Evolutionary conservation across 2,329 filamentous ascomycete species (phyloP).

Genomic region (Verticillium zaregamsianum): DNA sequence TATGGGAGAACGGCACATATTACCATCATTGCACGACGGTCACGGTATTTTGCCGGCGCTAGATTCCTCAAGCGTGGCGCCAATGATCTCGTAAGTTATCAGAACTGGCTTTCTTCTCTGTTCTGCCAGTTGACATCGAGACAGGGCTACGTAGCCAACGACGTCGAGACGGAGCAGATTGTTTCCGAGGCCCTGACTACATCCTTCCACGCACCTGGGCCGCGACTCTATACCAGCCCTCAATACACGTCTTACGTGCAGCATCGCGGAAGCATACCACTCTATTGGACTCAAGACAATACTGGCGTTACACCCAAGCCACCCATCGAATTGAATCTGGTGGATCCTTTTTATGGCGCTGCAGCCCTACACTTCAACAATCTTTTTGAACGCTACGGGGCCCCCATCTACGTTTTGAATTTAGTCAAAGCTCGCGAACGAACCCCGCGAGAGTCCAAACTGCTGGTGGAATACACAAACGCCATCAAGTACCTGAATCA

Average conservation of each 20-base stretch:
- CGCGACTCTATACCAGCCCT: slow-evolving; percentile 79
- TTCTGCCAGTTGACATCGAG: neutral
- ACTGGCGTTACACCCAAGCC: slow-evolving; percentile 95
- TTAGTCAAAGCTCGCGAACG: slow-evolving; percentile 86
- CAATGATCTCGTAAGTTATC: slow-evolving; percentile 64
- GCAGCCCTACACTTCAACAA: slow-evolving; percentile 94
- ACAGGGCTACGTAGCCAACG: slow-evolving; percentile 88
- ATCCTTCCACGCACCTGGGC: slow-evolving; percentile 89
- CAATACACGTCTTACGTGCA: slow-evolving; percentile 96
- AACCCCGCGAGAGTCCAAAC: slow-evolving; percentile 84
- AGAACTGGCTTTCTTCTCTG: neutral
- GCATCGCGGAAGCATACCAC: slow-evolving; percentile 90
- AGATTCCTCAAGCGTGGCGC: slow-evolving; percentile 91
- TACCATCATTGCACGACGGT: slow-evolving; percentile 87
- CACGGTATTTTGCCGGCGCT: slow-evolving; percentile 89
- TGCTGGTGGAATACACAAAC: slow-evolving; percentile 81
- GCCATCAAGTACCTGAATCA: slow-evolving; percentile 92
- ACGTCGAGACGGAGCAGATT: slow-evolving; percentile 98
- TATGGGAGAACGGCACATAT: slow-evolving; percentile 89
- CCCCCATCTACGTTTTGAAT: slow-evolving; percentile 87
- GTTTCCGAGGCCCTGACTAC: slow-evolving; percentile 92
- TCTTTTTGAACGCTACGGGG: slow-evolving; percentile 87
- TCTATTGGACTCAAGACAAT: slow-evolving; percentile 97
- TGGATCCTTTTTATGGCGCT: slow-evolving; percentile 92
- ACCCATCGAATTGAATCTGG: slow-evolving; percentile 90